Percentiles rank a stretch among this genome's conserved stretches.
Evolutionary conservation across 2,329 filamentous ascomycete genomes (phyloP).

Genomic region (Neofusicoccum sp.): DNA sequence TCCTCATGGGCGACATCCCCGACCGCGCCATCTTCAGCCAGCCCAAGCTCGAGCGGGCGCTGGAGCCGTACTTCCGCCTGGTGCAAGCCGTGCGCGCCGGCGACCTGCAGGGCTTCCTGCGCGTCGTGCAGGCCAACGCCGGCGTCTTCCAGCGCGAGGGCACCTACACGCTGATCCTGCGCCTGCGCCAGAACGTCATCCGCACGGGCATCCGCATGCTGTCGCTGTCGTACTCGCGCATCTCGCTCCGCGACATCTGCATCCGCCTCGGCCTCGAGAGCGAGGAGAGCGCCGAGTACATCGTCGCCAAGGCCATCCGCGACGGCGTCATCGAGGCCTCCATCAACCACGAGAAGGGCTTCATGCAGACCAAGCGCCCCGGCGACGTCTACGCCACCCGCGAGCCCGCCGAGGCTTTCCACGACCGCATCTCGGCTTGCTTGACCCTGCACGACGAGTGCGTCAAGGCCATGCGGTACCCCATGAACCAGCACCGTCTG

Average conservation of each 20-base stretch:
- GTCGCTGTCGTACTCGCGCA: constrained; percentile 95
- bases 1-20: constrained; percentile 97
- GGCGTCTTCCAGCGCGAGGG: constrained; percentile 88
- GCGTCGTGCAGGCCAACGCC: constrained; percentile 75
- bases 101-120: constrained; percentile 89
- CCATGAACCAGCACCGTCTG: constrained; percentile 97
- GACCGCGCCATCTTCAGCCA: constrained; percentile 93
- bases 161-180: constrained; percentile 92
- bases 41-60: constrained; percentile 77
- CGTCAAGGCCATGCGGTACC: constrained; percentile 99
- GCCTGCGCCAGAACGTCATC: constrained; percentile 96
- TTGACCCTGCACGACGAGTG: constrained; percentile 93
- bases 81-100: constrained; percentile 96
- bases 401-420: constrained; percentile 95
- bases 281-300: constrained; percentile 98
- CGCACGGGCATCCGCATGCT: constrained; percentile 99
- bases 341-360: constrained; percentile 83
- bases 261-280: constrained; percentile 89
- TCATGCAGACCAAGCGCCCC: constrained; percentile 95
- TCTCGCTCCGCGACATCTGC: constrained; percentile 95
- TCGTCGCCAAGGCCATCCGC: constrained; percentile 96
- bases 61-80: constrained; percentile 90
- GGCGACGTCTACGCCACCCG: constrained; percentile 93
- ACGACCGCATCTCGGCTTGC: constrained; percentile 91
- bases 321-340: constrained; percentile 93